A percentile compares a stretch with the other conserved stretches of the same genome.
Evolutionary conservation across 148 eudicot species (phyloP).

Genomic region (Pouteria glomerata): DNA sequence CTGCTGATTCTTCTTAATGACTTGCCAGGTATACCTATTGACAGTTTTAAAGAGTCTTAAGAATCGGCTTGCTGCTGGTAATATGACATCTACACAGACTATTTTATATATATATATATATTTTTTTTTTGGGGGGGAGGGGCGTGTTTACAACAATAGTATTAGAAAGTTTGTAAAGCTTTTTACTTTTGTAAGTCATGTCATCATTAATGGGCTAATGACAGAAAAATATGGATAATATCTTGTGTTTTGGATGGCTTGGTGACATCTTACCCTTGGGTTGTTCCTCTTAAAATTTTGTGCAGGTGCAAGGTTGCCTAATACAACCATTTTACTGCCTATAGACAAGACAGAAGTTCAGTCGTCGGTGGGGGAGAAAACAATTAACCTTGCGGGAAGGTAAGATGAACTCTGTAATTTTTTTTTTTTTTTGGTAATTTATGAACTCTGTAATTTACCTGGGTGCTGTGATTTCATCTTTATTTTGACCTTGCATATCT

Average conservation of each 20-base stretch:
- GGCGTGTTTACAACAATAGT: neutral
- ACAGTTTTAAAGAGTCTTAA: constrained; percentile 92
- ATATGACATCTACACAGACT: constrained; percentile 3
- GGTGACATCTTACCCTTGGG: neutral
- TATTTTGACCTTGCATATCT: neutral
- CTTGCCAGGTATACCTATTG: constrained; percentile 74
- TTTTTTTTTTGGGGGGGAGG: too few relatives aligned
- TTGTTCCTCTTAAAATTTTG: constrained; percentile 6
- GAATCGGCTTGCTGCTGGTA: constrained; percentile 98
- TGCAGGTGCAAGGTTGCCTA: constrained; percentile 83
- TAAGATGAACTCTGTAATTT: constrained; percentile 23
- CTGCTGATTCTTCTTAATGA: constrained; percentile 13
- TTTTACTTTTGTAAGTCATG: neutral
- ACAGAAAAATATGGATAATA: neutral
- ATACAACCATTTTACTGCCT: constrained; percentile 56
- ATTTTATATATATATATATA: too few relatives aligned
- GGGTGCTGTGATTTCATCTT: neutral
- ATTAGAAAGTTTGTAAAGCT: neutral
- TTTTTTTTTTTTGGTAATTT: neutral
- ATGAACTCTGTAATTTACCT: too few relatives aligned
- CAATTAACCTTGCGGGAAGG: constrained; percentile 73
- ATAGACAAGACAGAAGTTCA: constrained; percentile 52
- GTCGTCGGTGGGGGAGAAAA: constrained; percentile 49
- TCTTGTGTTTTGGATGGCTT: neutral
- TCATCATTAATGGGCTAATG: neutral